Percentiles rank a stretch among this genome's conserved stretches.
These are phyloP conservation scores for Chondrostereum purpureum DNA, from an alignment of 1,284 basidiomycete species.

Conservation along the genomic window DNA sequence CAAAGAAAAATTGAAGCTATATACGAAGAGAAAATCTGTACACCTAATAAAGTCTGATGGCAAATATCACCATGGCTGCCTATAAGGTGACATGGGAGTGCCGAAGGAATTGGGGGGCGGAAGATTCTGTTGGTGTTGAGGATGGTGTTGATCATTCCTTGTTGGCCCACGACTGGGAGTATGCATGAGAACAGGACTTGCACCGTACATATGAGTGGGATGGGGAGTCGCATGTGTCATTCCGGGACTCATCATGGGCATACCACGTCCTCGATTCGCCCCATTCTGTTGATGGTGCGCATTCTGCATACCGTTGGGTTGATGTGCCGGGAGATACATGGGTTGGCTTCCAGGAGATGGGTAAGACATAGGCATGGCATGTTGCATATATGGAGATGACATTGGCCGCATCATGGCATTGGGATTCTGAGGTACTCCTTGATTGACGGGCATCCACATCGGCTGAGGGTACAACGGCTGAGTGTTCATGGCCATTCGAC, in stretches of 20 bases:
- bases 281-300: slow-evolving; percentile 36
- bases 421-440: slow-evolving; percentile 38
- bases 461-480: slow-evolving; percentile 54
- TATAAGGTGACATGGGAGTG: neutral
- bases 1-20: slow-evolving; percentile 16
- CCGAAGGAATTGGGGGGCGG: slow-evolving; percentile 11
- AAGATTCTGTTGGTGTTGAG: slow-evolving; percentile 22
- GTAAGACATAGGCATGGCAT: slow-evolving; percentile 56
- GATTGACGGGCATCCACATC: slow-evolving; percentile 58
- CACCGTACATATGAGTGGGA: slow-evolving; percentile 45
- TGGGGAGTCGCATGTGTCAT: slow-evolving; percentile 47
- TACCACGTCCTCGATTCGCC: slow-evolving; percentile 39
- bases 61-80: slow-evolving; percentile 1
- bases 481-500: slow-evolving; percentile 53
- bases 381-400: slow-evolving; percentile 53
- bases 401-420: slow-evolving; percentile 49
- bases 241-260: slow-evolving; percentile 60
- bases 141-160: slow-evolving; percentile 27
- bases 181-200: slow-evolving; percentile 65
- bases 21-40: neutral
- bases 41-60: slow-evolving; percentile 3
- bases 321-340: slow-evolving; percentile 44
- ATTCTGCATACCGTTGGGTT: slow-evolving; percentile 35
- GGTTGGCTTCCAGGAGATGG: slow-evolving; percentile 43
- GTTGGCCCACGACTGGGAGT: slow-evolving; percentile 19